These are phyloP conservation scores for Plasmodium relictum DNA, from an alignment of 169 alveolate genomes.

Conservation along the genomic window DNA sequence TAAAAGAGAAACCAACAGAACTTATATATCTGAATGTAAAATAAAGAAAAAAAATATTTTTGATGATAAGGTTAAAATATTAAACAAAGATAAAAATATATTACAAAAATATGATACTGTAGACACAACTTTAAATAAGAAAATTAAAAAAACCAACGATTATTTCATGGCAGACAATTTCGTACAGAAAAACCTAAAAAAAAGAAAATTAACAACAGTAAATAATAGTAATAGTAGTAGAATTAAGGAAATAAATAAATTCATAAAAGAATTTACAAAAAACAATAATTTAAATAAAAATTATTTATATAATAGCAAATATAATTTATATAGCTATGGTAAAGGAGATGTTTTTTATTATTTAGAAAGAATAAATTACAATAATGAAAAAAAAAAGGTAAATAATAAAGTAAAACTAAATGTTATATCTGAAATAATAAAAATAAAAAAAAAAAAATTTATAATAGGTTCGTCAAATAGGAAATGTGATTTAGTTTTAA, in stretches of 20 bases:
- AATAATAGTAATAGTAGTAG: slow-evolving; percentile 5
- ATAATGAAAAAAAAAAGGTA: slow-evolving; percentile 26
- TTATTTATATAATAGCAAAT: slow-evolving; percentile 27
- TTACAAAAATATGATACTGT: too few species aligned
- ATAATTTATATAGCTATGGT: slow-evolving; percentile 48
- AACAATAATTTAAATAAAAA: slow-evolving; percentile 27
- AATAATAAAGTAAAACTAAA: slow-evolving; percentile 51
- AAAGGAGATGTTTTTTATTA: slow-evolving; percentile 39
- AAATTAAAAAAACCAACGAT: too few species aligned
- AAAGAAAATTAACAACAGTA: not conserved
- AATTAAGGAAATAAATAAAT: slow-evolving; percentile 34
- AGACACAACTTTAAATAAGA: too few species aligned
- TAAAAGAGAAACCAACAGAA: too few species aligned
- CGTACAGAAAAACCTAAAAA: slow-evolving; percentile 14
- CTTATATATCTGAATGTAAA: too few species aligned
- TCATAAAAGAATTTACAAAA: slow-evolving; percentile 61
- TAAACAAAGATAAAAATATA: too few species aligned
- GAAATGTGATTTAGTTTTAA: slow-evolving; percentile 60
- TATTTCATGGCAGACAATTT: not conserved
- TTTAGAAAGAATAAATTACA: slow-evolving; percentile 45
- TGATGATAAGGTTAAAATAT: too few species aligned
- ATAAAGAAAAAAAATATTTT: too few species aligned
- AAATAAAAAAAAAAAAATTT: slow-evolving; percentile 65
- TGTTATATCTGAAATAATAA: slow-evolving; percentile 39
- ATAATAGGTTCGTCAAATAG: slow-evolving; percentile 57